Percentiles rank a stretch among this genome's conserved stretches.
phyloP scores from a whole-genome alignment of 495 filamentous ascomycete genomes.

The Rhypophila decipiens region DNA sequence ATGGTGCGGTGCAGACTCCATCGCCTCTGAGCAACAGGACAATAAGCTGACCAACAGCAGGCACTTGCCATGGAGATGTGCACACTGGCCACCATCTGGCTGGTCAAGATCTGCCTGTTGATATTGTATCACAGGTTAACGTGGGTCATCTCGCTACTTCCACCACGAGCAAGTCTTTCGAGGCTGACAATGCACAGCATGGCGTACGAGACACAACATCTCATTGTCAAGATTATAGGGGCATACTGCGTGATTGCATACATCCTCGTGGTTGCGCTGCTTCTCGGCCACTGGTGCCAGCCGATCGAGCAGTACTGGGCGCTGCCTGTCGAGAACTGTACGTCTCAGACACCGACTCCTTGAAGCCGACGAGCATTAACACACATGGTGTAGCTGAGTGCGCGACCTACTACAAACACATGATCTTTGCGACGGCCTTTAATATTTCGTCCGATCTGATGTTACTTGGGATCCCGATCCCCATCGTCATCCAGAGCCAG shows the following conservation, averaged over 20 bases:
- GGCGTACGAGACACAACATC: slow-evolving; percentile 23
- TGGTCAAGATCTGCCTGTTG: slow-evolving; percentile 47
- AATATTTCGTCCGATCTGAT: slow-evolving; percentile 45
- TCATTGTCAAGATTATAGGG: slow-evolving; percentile 24
- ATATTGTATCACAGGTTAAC: slow-evolving; percentile 44
- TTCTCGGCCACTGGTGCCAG: slow-evolving; percentile 35
- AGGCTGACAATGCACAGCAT: neutral
- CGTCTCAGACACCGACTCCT: neutral
- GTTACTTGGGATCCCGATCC: slow-evolving; percentile 41
- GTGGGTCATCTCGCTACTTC: slow-evolving; percentile 15
- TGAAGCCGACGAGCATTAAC: neutral
- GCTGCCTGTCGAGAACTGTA: slow-evolving; percentile 1
- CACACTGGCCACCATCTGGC: slow-evolving; percentile 45
- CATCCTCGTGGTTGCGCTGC: slow-evolving; percentile 35
- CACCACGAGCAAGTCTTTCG: neutral
- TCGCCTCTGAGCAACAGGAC: no score
- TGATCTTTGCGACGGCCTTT: slow-evolving; percentile 40
- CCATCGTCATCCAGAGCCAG: slow-evolving; percentile 30
- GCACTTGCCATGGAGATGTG: slow-evolving; percentile 42
- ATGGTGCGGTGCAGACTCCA: no score
- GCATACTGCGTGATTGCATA: slow-evolving; percentile 29
- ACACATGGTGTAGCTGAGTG: slow-evolving; percentile 28
- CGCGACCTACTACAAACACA: slow-evolving; percentile 40
- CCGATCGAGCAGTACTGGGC: slow-evolving; percentile 16
- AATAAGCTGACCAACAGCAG: no score